Base-by-base conservation (phyloP, 2,329 filamentous ascomycete genomes). In the Domatiomyces catenatus region DNA sequence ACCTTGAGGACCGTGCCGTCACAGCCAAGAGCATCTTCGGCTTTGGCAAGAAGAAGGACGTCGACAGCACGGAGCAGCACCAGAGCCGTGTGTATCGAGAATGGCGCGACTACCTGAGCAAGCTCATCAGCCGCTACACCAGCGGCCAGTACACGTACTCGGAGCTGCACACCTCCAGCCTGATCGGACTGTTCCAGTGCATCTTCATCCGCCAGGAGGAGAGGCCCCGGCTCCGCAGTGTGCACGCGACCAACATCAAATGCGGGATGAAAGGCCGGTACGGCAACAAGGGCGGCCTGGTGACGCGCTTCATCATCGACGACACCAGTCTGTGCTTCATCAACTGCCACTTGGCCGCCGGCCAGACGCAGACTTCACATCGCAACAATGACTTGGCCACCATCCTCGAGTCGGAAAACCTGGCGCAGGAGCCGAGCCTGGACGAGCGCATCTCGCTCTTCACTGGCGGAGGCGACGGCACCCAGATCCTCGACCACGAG, bases 41-140 rank as follows among this genome's bases (percentile, higher is more conserved):
- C 61, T 76, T 77, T 53, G 74, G 72, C 59, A 77, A 89, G 62
- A 86, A 84, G 59, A 85, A 86, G 61, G 81, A 84, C 48, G 69
- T 71, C 26, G 80, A 83, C 8, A 80, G 83, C 1, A 84, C 87
- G 48, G 82, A 86, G 60, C 88, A 95, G 65, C 80, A 89, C 59
- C 96, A 96, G 86, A 93, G 87, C 66, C 89, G 93, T 59, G 89
- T 95, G 63, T 98, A 98, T 66, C 85, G 92, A 56, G 87, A 93
- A 54, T 98, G 92, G 92, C 79, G 87, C 62, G 88, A 96, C 64
- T 89, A 94, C 64, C 72, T 98, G 26, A 81, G 84, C 42, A 79
- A 85, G 52, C 81, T 80, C 48, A 73, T 98, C 42, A 86, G 94
- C 62, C 86, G 94, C 58, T 81, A 82, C 60, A 85, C 92, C 77